Evolutionary conservation across 2,329 filamentous ascomycete genomes (phyloP).

Genomic region (Diaporthe aspalathi): DNA sequence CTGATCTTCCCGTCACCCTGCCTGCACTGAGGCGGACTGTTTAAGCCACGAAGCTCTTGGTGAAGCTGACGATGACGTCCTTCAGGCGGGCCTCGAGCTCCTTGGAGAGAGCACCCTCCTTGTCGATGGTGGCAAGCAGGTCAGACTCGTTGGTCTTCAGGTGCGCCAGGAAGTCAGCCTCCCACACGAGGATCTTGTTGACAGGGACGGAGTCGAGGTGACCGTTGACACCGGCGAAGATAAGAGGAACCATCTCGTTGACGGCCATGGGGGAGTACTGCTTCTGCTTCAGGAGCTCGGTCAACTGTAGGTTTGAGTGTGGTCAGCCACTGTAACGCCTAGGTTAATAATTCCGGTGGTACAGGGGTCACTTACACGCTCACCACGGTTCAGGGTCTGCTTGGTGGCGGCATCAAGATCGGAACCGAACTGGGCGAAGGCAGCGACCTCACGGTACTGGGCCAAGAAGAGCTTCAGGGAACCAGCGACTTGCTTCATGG

Average conservation of each 20-base stretch:
- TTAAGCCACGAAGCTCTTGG: slow-evolving; percentile 87
- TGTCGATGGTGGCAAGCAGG: slow-evolving; percentile 86
- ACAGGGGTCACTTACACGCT: slow-evolving; percentile 78
- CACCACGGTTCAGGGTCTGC: slow-evolving; percentile 98
- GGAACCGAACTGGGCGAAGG: slow-evolving; percentile 99
- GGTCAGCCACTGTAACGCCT: slow-evolving; percentile 36
- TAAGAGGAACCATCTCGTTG: slow-evolving; percentile 99
- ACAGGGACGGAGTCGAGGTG: slow-evolving; percentile 90
- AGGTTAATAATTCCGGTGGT: not conserved
- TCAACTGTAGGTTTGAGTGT: slow-evolving; percentile 65
- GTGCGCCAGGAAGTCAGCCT: slow-evolving; percentile 92
- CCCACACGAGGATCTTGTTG: slow-evolving; percentile 91
- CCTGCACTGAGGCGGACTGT: slow-evolving; percentile 47
- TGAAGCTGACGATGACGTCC: slow-evolving; percentile 82
- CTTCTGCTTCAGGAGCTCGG: slow-evolving; percentile 99
- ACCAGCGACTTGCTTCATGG: slow-evolving; percentile 99
- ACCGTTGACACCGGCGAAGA: slow-evolving; percentile 99
- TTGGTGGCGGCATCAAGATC: slow-evolving; percentile 99
- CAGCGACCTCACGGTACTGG: slow-evolving; percentile 99
- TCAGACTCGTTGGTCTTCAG: slow-evolving; percentile 91
- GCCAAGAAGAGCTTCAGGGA: slow-evolving; percentile 99
- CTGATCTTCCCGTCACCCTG: slow-evolving; percentile 44
- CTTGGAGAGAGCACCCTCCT: slow-evolving; percentile 97
- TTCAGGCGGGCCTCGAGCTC: slow-evolving; percentile 86
- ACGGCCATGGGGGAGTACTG: slow-evolving; percentile 99